phyloP scores from a whole-genome alignment of 2,329 filamentous ascomycete genomes.

The Diplodia scrobiculata region DNA sequence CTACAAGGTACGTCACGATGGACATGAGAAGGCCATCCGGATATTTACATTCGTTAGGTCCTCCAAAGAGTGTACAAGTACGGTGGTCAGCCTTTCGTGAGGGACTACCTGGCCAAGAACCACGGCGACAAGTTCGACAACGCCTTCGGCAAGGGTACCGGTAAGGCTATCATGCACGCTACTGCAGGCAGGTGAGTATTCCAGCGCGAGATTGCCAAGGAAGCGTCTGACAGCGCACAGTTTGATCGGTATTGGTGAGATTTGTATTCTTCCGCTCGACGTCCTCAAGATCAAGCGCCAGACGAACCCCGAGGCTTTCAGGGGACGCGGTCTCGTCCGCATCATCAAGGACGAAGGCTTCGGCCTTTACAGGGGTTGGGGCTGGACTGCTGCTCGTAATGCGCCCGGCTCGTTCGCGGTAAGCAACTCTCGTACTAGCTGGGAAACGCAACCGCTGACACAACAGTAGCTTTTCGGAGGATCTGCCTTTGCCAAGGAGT shows the following conservation, averaged over 20 bases:
- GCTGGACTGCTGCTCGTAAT: slow-evolving; percentile 96
- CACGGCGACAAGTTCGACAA: slow-evolving; percentile 81
- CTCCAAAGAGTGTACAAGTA: slow-evolving; percentile 99
- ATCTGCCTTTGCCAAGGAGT: slow-evolving; percentile 96
- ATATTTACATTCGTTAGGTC: slow-evolving; percentile 54
- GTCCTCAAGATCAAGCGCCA: slow-evolving; percentile 99
- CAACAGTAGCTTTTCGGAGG: slow-evolving; percentile 81
- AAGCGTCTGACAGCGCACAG: slow-evolving; percentile 48
- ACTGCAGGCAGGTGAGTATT: slow-evolving; percentile 76
- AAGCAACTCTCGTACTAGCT: slow-evolving; percentile 44
- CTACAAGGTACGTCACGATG: slow-evolving; percentile 70
- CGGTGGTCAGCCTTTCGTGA: slow-evolving; percentile 90
- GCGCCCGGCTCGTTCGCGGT: slow-evolving; percentile 95
- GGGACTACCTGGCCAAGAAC: slow-evolving; percentile 81
- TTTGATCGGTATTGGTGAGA: slow-evolving; percentile 95
- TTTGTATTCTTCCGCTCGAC: slow-evolving; percentile 89
- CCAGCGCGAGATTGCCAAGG: neutral
- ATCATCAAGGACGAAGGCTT: slow-evolving; percentile 95
- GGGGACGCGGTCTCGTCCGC: slow-evolving; percentile 83
- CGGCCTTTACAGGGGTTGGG: slow-evolving; percentile 91
- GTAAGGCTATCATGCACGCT: slow-evolving; percentile 97
- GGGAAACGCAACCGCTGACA: slow-evolving; percentile 5
- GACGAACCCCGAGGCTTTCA: slow-evolving; percentile 98
- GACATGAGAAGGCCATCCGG: neutral
- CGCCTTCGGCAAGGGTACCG: slow-evolving; percentile 92